phyloP scores from a whole-genome alignment of 345 rosid genomes.

The Sapria himalayana region DNA sequence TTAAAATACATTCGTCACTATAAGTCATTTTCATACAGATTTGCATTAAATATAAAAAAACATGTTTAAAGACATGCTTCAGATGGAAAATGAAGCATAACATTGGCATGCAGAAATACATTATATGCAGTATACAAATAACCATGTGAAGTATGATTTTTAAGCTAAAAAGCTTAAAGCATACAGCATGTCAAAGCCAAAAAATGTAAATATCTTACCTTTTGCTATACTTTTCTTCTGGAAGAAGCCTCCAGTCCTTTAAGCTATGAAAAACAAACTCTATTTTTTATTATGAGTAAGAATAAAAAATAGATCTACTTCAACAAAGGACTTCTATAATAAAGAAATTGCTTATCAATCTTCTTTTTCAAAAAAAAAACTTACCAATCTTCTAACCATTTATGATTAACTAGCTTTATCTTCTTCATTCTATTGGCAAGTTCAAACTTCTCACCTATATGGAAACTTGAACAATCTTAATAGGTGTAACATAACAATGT shows the following conservation, averaged over 20 bases:
- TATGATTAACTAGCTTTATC: constrained; percentile 74
- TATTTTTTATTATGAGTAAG: background rate
- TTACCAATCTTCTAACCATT: constrained; percentile 89
- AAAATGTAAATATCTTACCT: constrained; percentile 25
- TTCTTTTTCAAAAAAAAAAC: constrained; percentile 9
- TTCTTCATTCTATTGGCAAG: constrained; percentile 55
- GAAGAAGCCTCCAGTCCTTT: constrained; percentile 69
- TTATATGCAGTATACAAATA: no score
- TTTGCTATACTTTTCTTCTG: constrained; percentile 50
- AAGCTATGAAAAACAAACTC: constrained; percentile 21
- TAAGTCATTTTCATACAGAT: no score
- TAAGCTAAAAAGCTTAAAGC: no score
- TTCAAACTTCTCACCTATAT: constrained; percentile 81
- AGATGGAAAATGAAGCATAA: no score
- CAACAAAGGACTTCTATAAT: no score
- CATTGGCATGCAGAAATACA: no score
- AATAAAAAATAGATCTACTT: constrained; percentile 20
- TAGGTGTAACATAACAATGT: no score
- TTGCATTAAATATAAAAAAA: no score
- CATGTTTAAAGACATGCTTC: no score
- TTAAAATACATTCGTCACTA: no score
- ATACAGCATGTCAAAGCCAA: background rate
- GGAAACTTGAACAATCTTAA: constrained; percentile 5
- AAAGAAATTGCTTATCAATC: no score
- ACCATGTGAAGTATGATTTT: no score